Evolutionary conservation across 768 basidiomycete species (phyloP), one percentile per base, ranked within the genome.

Genomic region (Hygrocybe coccinea): DNA sequence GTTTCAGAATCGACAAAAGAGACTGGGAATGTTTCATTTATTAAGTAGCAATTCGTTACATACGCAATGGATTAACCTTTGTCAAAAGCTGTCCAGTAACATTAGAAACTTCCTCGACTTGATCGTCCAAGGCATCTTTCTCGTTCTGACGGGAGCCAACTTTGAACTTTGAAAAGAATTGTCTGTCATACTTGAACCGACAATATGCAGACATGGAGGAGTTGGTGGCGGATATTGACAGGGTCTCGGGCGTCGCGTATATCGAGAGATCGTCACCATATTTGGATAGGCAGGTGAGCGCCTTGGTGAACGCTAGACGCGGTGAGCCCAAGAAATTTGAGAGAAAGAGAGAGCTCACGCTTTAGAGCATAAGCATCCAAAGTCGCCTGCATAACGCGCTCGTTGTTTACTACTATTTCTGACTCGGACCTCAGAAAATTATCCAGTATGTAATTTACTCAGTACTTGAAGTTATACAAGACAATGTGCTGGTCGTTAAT

Each of bases 181-280:
- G 71, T 38, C 74, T 79, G 8, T 75, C 74, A 60, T 86, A 89
- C 65, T 80, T 84, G 73, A 92, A 86, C 12, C 87, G 81, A 68
- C 84, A 87, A 64, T 88, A 92, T 10, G 91, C 90, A 37, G 91
- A 87, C 64, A 85, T 81, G 4, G 90, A 85, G 2, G 86, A 83
- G 69, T 92, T 93, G 21, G 87, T 89, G 2, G 85, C 74, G 51
- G 87, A 89, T 24, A 93, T 67, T 5, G 83, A 76, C 33, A 93
- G 65, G 34, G 73, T 69, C 35, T 86, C 83, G 0, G 76, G 65
- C 8, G 81, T 80, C 7, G 86, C 89, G 56, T 83, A 78, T 39
- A 93, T 77, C 36, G 80, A 76, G 41, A 93, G 71, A 58, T 93
- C 89, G 56, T 93, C 91, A 49, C 91, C 88, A 65, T 90, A 92